Base-by-base conservation (phyloP, 129 eudicot genomes). In the Calendula officinalis region DNA sequence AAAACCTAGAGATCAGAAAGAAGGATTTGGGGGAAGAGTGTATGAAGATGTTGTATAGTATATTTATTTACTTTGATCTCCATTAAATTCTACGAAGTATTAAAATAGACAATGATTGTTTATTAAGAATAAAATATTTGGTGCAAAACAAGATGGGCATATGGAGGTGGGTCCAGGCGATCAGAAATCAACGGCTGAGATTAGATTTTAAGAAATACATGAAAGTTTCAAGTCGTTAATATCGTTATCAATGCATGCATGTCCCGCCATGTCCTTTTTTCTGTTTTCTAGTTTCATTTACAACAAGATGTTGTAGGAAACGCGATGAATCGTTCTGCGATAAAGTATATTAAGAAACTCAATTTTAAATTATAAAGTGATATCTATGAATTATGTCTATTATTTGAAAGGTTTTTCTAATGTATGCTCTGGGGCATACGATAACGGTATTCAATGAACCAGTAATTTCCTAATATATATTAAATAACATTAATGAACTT, bases 1-100 rank as follows among this genome's bases (percentile, higher is more conserved):
- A 71, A 81, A 50, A 66, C 85, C 76, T 62, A 60, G 55, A 64
- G 52, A 56, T 65, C 44, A 70, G 53, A 70, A 16, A 8, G 60
- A 30, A 53, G n/a, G 48, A 58, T 30, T 66, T 48, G 53, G 72
- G 61, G 67, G 27, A 56, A 27, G 68, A 37, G 54, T 52, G 36
- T 60, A 16, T 60, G 44, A 7, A n/a, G 15, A 15, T 9, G 9
- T 38, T 51, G 36, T 17, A 12, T 11, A 41, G 46, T 68, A 60
- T 16, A 43, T 60, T 49, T n/a, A n/a, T n/a, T n/a, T 60, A 39
- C 55, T 61, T 62, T 62, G 70, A 62, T 51, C 55, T 70, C 49
- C 39, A 37, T 56, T 55, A 55, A 41, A 51, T n/a, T 30, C 41
- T 9, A 13, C 13, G n/a, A n/a, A n/a, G n/a, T n/a, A n/a, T 42